These are phyloP conservation scores for Colletotrichum sojae DNA, from an alignment of 2,329 filamentous ascomycete genomes.

Conservation along the genomic window DNA sequence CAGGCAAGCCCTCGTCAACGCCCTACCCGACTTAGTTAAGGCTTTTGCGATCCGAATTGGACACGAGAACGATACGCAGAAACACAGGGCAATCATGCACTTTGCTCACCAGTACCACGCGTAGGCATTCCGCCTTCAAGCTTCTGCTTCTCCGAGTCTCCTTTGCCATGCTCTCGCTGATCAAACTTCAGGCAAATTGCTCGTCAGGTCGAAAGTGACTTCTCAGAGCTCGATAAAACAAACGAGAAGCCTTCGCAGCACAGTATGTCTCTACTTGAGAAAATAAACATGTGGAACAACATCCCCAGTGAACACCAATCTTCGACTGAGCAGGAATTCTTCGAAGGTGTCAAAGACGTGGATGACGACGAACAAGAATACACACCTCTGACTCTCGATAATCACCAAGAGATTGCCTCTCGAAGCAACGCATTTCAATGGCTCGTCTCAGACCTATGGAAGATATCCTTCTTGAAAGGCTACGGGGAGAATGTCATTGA, in stretches of 20 bases:
- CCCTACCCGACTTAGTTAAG: too few species aligned
- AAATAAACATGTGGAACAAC: background rate
- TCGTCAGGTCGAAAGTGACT: background rate
- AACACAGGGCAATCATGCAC: too few species aligned
- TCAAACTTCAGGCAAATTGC: too few species aligned
- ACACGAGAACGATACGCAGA: too few species aligned
- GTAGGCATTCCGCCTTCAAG: too few species aligned
- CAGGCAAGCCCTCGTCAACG: too few species aligned
- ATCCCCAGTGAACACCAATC: background rate
- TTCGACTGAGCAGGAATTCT: background rate
- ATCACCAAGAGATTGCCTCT: background rate
- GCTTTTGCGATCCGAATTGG: too few species aligned
- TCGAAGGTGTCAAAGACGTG: background rate
- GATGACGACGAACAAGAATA: background rate
- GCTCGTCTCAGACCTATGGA: background rate
- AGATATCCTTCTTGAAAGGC: background rate
- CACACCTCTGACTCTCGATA: background rate
- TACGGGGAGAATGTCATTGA: too few species aligned
- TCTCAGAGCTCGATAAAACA: too few species aligned
- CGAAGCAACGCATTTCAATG: background rate
- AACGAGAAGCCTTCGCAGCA: background rate
- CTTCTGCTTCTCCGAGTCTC: too few species aligned
- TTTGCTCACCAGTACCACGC: too few species aligned
- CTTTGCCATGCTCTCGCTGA: too few species aligned
- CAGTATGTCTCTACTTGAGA: background rate